Percentiles rank a stretch among this genome's conserved stretches.
phyloP scores from a whole-genome alignment of 1,139 yeast species.

The Insectozyma bohioensis region DNA sequence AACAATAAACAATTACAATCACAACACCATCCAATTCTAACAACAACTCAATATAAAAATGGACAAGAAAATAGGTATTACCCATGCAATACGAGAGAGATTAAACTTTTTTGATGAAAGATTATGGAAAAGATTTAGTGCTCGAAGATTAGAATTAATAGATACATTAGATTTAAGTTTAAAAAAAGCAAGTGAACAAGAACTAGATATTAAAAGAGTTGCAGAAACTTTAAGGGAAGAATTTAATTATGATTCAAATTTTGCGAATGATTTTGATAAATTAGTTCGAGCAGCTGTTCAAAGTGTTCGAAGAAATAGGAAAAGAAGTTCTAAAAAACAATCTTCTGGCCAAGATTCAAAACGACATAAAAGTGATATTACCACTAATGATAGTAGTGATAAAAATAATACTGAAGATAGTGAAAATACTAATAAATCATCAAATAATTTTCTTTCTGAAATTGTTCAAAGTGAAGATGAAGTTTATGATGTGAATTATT shows the following conservation, averaged over 20 bases:
- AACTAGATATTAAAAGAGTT: slow-evolving; percentile 70
- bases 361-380: slow-evolving; percentile 7
- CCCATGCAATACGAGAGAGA: slow-evolving; percentile 72
- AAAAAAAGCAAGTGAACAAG: slow-evolving; percentile 91
- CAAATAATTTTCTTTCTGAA: slow-evolving; percentile 31
- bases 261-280: slow-evolving; percentile 75
- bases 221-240: slow-evolving; percentile 76
- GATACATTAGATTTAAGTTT: slow-evolving; percentile 76
- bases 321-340: slow-evolving; percentile 36
- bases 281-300: slow-evolving; percentile 93
- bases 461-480: slow-evolving; percentile 38
- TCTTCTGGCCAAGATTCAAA: slow-evolving; percentile 2
- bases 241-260: slow-evolving; percentile 63
- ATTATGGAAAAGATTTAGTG: slow-evolving; percentile 86
- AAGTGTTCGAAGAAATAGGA: slow-evolving; percentile 47
- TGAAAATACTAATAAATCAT: slow-evolving; percentile 7
- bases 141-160: slow-evolving; percentile 82
- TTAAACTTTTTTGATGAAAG: slow-evolving; percentile 78
- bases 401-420: slow-evolving; percentile 12
- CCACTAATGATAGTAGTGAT: slow-evolving; percentile 4
- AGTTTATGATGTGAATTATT: slow-evolving; percentile 33
- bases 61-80: slow-evolving; percentile 53
- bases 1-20: neutral
- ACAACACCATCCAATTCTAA: slow-evolving; percentile 1
- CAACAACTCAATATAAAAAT: slow-evolving; percentile 1